phyloP scores from a whole-genome alignment of 2,329 filamentous ascomycete genomes.

The Triangularia verruculosa region DNA sequence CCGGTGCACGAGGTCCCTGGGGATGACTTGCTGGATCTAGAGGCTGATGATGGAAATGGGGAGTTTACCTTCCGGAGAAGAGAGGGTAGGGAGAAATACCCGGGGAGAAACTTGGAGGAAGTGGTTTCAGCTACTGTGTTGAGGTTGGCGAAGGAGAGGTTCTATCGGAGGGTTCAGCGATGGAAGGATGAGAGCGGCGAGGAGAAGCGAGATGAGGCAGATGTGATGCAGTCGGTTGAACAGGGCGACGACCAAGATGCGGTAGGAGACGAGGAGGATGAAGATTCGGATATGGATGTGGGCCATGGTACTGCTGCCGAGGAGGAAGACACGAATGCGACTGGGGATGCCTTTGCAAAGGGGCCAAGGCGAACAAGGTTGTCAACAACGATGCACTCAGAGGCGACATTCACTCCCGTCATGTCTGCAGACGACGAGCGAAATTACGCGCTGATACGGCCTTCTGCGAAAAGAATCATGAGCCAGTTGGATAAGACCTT shows the following conservation, averaged over 20 bases:
- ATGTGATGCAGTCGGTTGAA: slow-evolving; percentile 15
- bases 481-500: slow-evolving; percentile 67
- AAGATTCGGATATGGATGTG: background rate
- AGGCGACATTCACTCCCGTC: slow-evolving; percentile 43
- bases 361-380: slow-evolving; percentile 5
- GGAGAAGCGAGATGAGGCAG: background rate
- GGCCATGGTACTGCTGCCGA: background rate
- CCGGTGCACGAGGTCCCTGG: slow-evolving; percentile 58
- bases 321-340: background rate
- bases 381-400: slow-evolving; percentile 13
- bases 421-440: slow-evolving; percentile 68
- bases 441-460: slow-evolving; percentile 62
- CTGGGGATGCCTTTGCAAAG: background rate
- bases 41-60: slow-evolving; percentile 46
- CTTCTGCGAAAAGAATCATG: slow-evolving; percentile 68
- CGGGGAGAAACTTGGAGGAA: slow-evolving; percentile 66
- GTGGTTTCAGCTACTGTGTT: slow-evolving; percentile 65
- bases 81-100: slow-evolving; percentile 37
- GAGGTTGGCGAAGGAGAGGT: slow-evolving; percentile 64
- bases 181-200: background rate
- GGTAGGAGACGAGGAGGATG: slow-evolving; percentile 8
- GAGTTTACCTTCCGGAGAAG: slow-evolving; percentile 48
- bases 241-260: slow-evolving; percentile 10
- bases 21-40: slow-evolving; percentile 45
- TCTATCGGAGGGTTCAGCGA: slow-evolving; percentile 38